Percentiles rank a stretch among this genome's conserved stretches.
Evolutionary conservation across 73 alveolate species (phyloP).

Genomic region (Effrenium voratum): DNA sequence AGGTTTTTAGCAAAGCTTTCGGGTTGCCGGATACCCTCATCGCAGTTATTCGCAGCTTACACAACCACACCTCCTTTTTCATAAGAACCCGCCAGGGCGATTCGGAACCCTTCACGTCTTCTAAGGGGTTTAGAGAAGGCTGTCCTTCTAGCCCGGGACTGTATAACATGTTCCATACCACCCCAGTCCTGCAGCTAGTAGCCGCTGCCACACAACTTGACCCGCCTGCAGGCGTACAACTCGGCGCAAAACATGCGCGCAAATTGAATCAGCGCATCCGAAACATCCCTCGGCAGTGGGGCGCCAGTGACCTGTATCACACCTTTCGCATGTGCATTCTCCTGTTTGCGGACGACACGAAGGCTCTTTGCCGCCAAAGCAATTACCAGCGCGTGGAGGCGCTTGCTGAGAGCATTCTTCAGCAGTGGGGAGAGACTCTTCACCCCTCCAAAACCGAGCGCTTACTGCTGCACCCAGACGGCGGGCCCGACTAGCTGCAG

Average conservation of each 20-base stretch:
- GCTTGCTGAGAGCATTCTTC: neutral
- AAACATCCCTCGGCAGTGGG: neutral
- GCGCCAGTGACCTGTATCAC: neutral
- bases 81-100: neutral
- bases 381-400: neutral
- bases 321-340: neutral
- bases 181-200: neutral
- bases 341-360: constrained; percentile 1
- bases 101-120: neutral
- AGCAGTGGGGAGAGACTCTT: neutral
- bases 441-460: constrained; percentile 64
- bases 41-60: neutral
- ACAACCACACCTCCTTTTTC: neutral
- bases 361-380: neutral
- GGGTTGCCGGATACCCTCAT: neutral
- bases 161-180: neutral
- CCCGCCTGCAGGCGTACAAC: neutral
- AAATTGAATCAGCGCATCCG: neutral
- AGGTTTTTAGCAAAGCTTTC: neutral
- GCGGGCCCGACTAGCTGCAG: neutral
- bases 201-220: neutral
- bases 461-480: neutral
- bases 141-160: constrained; percentile 3
- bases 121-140: constrained; percentile 6
- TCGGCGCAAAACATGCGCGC: neutral